Evolutionary conservation across 1,284 basidiomycete genomes (phyloP).

Genomic region (Moesziomyces globuligerus): DNA sequence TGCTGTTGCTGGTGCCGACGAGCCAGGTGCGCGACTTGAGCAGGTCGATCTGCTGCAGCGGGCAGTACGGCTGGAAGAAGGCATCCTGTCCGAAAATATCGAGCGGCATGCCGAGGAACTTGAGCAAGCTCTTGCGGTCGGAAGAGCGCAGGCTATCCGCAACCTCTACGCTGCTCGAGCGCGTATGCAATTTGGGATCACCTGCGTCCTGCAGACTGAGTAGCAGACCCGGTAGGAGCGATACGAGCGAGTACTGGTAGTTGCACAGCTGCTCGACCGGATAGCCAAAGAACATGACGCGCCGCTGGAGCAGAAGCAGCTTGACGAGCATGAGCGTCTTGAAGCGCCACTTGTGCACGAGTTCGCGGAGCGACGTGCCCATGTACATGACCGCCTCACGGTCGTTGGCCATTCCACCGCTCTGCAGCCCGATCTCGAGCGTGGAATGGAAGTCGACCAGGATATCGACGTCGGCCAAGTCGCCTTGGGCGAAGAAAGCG

Average conservation of each 20-base stretch:
- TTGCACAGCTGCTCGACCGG: constrained; percentile 96
- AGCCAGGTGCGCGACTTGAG: constrained; percentile 84
- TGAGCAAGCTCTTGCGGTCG: constrained; percentile 87
- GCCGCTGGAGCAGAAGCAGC: constrained; percentile 83
- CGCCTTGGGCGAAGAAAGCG: constrained; percentile 66
- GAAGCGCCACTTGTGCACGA: constrained; percentile 93
- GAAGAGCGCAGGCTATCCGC: constrained; percentile 81
- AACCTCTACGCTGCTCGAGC: constrained; percentile 16
- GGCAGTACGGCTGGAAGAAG: constrained; percentile 98
- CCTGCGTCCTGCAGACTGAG: constrained; percentile 90
- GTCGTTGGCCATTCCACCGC: constrained; percentile 45
- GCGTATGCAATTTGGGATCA: constrained; percentile 79
- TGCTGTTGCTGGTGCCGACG: constrained; percentile 88
- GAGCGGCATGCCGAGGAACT: constrained; percentile 89
- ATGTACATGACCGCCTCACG: constrained; percentile 75
- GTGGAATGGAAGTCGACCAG: constrained; percentile 66
- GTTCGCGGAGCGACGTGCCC: constrained; percentile 89
- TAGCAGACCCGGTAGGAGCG: constrained; percentile 73
- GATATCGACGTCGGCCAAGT: constrained; percentile 61
- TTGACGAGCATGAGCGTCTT: constrained; percentile 93
- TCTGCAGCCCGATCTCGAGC: constrained; percentile 60
- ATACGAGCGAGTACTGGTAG: constrained; percentile 89
- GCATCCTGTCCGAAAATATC: constrained; percentile 76
- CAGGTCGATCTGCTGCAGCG: constrained; percentile 93
- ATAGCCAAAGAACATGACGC: constrained; percentile 93